Conservation (phyloP, 1,284 basidiomycete genomes). For the Stygiomarasmius scandens region DNA sequence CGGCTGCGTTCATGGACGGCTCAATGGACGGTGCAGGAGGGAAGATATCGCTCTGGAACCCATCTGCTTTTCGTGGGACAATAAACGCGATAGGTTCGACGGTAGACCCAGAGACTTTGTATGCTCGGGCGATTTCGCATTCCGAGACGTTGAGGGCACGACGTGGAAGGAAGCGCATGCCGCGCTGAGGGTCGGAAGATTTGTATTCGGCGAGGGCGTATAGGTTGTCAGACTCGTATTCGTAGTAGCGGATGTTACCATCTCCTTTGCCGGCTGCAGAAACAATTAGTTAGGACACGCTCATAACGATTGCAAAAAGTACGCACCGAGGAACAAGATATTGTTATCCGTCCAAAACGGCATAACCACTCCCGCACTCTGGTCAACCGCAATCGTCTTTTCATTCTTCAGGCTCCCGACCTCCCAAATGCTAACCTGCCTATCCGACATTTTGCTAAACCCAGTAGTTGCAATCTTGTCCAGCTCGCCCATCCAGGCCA, state of each 20-base stretch:
- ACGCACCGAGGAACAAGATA: constrained; percentile 85
- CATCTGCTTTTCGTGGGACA: constrained; percentile 88
- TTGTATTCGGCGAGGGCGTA: constrained; percentile 87
- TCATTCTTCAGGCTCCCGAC: constrained; percentile 70
- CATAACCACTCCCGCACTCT: constrained; percentile 92
- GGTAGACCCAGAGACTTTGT: constrained; percentile 79
- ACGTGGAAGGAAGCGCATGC: constrained; percentile 94
- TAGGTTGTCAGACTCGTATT: constrained; percentile 77
- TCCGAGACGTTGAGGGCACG: constrained; percentile 86
- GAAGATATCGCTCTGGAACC: constrained; percentile 94
- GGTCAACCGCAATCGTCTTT: constrained; percentile 82
- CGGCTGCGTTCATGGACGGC: constrained; percentile 78
- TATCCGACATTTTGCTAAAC: constrained; percentile 93
- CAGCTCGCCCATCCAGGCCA: constrained; percentile 89
- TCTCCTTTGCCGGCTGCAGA: constrained; percentile 78
- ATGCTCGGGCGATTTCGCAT: constrained; percentile 95
- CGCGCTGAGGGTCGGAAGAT: constrained; percentile 90
- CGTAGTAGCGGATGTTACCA: constrained; percentile 95
- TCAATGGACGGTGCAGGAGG: constrained; percentile 86
- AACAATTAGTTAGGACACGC: constrained; percentile 8
- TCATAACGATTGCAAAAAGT: background rate
- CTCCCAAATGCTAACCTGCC: constrained; percentile 90
- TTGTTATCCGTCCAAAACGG: constrained; percentile 97
- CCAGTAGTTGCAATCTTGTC: constrained; percentile 92
- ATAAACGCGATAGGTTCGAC: constrained; percentile 94